Conservation (phyloP, 1,284 basidiomycete genomes). For the Fomes fomentarius region DNA sequence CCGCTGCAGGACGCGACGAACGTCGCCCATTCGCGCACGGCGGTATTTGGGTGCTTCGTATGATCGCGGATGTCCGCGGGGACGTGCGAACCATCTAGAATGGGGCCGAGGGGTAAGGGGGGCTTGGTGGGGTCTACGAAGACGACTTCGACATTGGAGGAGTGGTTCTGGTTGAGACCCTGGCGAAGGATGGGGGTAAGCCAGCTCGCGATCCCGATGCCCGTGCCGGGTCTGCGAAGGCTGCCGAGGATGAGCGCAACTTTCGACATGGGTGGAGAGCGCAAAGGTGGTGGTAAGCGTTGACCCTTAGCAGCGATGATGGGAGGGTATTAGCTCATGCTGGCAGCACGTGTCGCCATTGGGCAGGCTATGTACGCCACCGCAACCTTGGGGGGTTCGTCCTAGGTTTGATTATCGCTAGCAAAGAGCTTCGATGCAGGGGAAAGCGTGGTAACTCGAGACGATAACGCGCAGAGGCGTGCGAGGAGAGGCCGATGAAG, state of each 20-base stretch:
- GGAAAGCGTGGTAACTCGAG: too few relatives aligned
- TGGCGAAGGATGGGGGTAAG: slow-evolving; percentile 25
- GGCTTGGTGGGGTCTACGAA: slow-evolving; percentile 28
- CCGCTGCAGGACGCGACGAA: slow-evolving; percentile 30
- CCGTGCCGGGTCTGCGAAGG: slow-evolving; percentile 31
- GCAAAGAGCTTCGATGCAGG: too few relatives aligned
- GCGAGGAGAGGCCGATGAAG: not conserved
- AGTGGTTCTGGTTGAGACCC: slow-evolving; percentile 19
- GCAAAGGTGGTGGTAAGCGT: not conserved
- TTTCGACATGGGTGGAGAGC: slow-evolving; percentile 18
- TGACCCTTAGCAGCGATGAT: not conserved
- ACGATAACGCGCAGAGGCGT: too few relatives aligned
- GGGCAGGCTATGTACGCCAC: slow-evolving; percentile 1
- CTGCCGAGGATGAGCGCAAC: slow-evolving; percentile 34
- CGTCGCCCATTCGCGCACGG: slow-evolving; percentile 31
- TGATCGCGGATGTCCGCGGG: slow-evolving; percentile 31
- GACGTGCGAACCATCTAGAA: slow-evolving; percentile 30
- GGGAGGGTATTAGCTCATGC: not conserved
- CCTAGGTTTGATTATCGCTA: too few relatives aligned
- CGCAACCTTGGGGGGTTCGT: not conserved
- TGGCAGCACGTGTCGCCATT: slow-evolving; percentile 13
- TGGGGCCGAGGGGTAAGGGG: slow-evolving; percentile 32
- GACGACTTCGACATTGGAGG: slow-evolving; percentile 19
- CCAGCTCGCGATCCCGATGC: slow-evolving; percentile 33
- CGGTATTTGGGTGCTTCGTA: slow-evolving; percentile 27